These are phyloP conservation scores for Lithohypha guttulata DNA, from an alignment of 2,329 filamentous ascomycete species.

Conservation along the genomic window DNA sequence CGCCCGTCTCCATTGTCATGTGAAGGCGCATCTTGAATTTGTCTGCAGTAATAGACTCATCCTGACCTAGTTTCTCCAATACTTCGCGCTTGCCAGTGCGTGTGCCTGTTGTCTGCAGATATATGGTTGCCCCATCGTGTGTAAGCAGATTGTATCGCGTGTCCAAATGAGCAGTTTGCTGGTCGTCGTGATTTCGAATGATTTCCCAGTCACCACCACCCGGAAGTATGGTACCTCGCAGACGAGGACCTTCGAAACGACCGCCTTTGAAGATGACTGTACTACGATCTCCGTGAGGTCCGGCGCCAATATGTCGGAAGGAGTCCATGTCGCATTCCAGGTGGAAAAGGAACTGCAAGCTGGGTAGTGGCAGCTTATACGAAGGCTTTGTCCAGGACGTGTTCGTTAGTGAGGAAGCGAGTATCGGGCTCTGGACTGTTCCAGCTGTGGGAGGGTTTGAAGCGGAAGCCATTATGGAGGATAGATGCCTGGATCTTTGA, in stretches of 20 bases:
- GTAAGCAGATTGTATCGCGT: constrained; percentile 23
- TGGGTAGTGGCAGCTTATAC: constrained; percentile 1
- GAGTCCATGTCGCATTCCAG: constrained; percentile 8
- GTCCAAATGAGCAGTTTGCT: constrained; percentile 23
- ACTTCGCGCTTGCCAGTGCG: constrained; percentile 20
- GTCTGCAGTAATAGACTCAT: constrained; percentile 17
- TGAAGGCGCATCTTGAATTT: constrained; percentile 24
- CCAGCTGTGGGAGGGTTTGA: too few relatives aligned
- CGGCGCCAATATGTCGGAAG: constrained; percentile 4
- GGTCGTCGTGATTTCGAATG: constrained; percentile 14
- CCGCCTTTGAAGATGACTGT: constrained; percentile 8
- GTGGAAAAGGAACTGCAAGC: constrained; percentile 6
- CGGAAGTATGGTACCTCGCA: constrained; percentile 2
- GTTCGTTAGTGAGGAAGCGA: background rate
- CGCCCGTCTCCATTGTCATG: constrained; percentile 23
- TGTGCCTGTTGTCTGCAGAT: constrained; percentile 23
- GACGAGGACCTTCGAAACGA: constrained; percentile 6
- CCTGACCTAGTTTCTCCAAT: constrained; percentile 21
- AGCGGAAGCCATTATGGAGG: too few relatives aligned
- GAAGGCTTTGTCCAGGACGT: constrained; percentile 3
- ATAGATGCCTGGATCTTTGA: too few relatives aligned
- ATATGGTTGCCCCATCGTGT: constrained; percentile 23
- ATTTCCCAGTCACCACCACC: constrained; percentile 6
- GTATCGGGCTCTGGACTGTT: too few relatives aligned
- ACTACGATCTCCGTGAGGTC: background rate